These are phyloP conservation scores for Aspergillus luchuensis DNA, from an alignment of 2,329 filamentous ascomycete genomes.

Conservation along the genomic window DNA sequence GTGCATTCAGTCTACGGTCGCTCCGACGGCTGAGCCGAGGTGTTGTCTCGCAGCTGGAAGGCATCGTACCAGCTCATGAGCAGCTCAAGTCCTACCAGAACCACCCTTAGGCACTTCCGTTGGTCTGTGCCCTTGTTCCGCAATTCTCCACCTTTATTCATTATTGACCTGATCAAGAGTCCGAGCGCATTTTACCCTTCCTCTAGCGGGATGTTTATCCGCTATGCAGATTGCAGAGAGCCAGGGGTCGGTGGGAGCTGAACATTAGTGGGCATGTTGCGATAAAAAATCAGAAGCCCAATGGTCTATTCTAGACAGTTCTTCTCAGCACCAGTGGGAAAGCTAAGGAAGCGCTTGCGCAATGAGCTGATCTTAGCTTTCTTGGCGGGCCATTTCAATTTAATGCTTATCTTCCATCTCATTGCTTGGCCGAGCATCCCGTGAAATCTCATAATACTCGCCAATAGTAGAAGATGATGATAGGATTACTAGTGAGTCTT, in stretches of 20 bases:
- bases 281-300: not conserved
- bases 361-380: not conserved
- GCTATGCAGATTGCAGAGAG: not conserved
- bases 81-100: too few species aligned
- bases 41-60: not conserved
- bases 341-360: not conserved
- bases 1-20: not conserved
- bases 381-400: not conserved
- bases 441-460: too few species aligned
- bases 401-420: not conserved
- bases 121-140: too few species aligned
- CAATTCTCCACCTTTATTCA: not conserved
- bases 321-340: not conserved
- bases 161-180: too few species aligned
- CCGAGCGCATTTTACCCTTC: too few species aligned
- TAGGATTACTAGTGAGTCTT: too few species aligned
- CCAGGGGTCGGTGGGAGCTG: not conserved
- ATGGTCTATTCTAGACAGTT: not conserved
- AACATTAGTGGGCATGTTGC: not conserved
- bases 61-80: not conserved
- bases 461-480: too few species aligned
- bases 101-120: not conserved
- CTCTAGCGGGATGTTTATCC: too few species aligned
- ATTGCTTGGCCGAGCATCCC: fast-evolving
- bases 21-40: not conserved